A percentile compares a stretch with the other conserved stretches of the same genome.
These are phyloP conservation scores for Paraphaeosphaeria minitans DNA, from an alignment of 2,329 filamentous ascomycete genomes.

Conservation along the genomic window DNA sequence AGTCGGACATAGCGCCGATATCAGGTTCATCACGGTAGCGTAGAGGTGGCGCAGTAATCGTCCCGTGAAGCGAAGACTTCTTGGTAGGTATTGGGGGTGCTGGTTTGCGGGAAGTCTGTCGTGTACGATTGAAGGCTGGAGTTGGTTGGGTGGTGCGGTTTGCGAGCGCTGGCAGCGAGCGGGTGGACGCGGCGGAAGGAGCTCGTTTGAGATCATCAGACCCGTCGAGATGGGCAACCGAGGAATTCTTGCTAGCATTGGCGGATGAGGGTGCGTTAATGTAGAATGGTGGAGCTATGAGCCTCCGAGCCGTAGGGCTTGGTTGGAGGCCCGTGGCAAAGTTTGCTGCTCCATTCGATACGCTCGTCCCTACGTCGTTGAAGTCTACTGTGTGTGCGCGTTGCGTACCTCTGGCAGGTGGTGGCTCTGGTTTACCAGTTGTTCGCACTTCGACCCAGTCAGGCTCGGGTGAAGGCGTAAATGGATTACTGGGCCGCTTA, in stretches of 20 bases:
- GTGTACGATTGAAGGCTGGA: constrained; percentile 17
- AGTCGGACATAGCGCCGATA: neutral
- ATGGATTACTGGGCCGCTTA: constrained; percentile 79
- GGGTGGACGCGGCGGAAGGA: constrained; percentile 33
- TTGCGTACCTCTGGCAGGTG: constrained; percentile 38
- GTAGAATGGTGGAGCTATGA: constrained; percentile 38
- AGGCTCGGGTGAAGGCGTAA: constrained; percentile 71
- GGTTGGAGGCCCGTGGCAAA: constrained; percentile 27
- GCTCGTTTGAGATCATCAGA: constrained; percentile 30
- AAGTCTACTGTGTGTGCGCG: constrained; percentile 39
- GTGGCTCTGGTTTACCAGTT: constrained; percentile 34
- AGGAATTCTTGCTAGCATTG: constrained; percentile 2
- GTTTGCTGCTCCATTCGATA: constrained; percentile 15
- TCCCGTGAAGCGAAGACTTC: constrained; percentile 35
- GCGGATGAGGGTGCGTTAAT: constrained; percentile 22
- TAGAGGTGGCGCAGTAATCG: constrained; percentile 20
- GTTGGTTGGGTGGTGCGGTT: constrained; percentile 18
- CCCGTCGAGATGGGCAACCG: constrained; percentile 31
- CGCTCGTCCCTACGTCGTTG: constrained; percentile 19
- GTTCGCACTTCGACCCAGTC: constrained; percentile 73
- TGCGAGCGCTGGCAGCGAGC: constrained; percentile 34
- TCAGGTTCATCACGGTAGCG: constrained; percentile 31
- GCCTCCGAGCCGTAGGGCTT: constrained; percentile 34
- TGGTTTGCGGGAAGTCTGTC: constrained; percentile 40
- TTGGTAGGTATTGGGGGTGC: constrained; percentile 41